Conservation (phyloP, 1,139 yeast species). For the Suhomyces kunorum region DNA sequence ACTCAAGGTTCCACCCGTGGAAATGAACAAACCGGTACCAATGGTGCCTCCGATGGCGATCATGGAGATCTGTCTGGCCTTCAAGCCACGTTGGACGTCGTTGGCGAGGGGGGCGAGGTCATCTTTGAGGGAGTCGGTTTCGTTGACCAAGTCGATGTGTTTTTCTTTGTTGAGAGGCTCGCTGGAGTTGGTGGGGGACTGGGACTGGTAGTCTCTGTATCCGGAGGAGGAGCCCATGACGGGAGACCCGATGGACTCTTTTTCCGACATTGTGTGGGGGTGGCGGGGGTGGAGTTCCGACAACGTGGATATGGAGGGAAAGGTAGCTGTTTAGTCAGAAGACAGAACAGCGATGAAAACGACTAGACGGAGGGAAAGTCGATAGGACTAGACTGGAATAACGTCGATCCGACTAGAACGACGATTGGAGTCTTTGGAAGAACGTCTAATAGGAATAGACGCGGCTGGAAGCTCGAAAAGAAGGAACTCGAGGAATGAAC, state of each 20-base stretch:
- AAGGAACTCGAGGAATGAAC: too few species aligned
- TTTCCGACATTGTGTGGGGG: conserved; percentile 8
- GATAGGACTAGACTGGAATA: too few species aligned
- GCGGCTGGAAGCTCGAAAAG: too few species aligned
- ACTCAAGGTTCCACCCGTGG: conserved; percentile 54
- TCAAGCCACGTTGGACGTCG: conserved; percentile 42
- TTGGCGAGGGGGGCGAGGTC: conserved; percentile 17
- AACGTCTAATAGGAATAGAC: too few species aligned
- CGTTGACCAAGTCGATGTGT: conserved; percentile 17
- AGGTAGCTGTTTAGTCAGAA: neutral
- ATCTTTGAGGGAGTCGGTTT: conserved; percentile 14
- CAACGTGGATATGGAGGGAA: too few species aligned
- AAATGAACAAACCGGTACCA: conserved; percentile 66
- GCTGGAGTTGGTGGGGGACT: conserved; percentile 12
- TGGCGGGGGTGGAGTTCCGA: conserved; percentile 1
- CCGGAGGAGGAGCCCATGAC: conserved; percentile 10
- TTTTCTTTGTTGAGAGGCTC: conserved; percentile 16
- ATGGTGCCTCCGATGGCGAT: conserved; percentile 52
- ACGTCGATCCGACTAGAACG: too few species aligned
- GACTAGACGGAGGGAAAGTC: too few species aligned
- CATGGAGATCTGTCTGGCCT: conserved; percentile 42
- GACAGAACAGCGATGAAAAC: too few species aligned
- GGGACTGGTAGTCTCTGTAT: conserved; percentile 9
- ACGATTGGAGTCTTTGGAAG: too few species aligned
- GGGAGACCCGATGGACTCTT: conserved; percentile 6